Evolutionary conservation across 495 filamentous ascomycete genomes (phyloP), one percentile per base, ranked within the genome.

Genomic region (Xylaria scruposa): DNA sequence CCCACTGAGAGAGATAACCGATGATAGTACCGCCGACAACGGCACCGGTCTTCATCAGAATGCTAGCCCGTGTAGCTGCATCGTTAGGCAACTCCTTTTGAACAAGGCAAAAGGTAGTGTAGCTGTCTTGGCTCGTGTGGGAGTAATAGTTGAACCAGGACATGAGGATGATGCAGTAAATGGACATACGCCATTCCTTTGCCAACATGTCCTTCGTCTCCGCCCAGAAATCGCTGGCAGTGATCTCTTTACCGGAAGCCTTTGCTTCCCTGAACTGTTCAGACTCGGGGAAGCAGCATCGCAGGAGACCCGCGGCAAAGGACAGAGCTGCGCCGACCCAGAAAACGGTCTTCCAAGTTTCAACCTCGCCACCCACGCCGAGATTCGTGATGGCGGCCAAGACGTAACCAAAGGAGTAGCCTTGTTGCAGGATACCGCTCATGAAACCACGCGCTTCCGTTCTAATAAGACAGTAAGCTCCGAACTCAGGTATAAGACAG

Each of bases 341-440:
- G 74, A 92, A 91, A 8, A 91, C 87, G 0, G 81, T 89, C 82
- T 91, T 91, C 89, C 88, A 91, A 54, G 79, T 85, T 0, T 90
- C 85, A 0, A 78, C 82, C 4, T 6, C 77, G 53, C 86, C 89
- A 10, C 89, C 90, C 0, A 92, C 87, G 29, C 88, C 90, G 17
- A 93, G 85, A 70, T 91, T 93, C 54, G 88, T 87, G 69, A 88
- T 90, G 1, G 92, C 91, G 24, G 92, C 92, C 67, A 91, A 82
- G 3, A 95, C 86, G 73, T 93, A 94, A 12, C 92, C 92, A 38
- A 93, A 81, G 5, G 91, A 89, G 73, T 94, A 94, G 0, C 92
- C 92, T 76, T 93, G 91, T 69, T 95, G 92, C 5, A 94, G 81
- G 26, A 94, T 89, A 10, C 92, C 92, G 3, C 90, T 92, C 88